These are phyloP conservation scores for Flammula alnicola DNA, from an alignment of 1,284 basidiomycete genomes.

Conservation along the genomic window DNA sequence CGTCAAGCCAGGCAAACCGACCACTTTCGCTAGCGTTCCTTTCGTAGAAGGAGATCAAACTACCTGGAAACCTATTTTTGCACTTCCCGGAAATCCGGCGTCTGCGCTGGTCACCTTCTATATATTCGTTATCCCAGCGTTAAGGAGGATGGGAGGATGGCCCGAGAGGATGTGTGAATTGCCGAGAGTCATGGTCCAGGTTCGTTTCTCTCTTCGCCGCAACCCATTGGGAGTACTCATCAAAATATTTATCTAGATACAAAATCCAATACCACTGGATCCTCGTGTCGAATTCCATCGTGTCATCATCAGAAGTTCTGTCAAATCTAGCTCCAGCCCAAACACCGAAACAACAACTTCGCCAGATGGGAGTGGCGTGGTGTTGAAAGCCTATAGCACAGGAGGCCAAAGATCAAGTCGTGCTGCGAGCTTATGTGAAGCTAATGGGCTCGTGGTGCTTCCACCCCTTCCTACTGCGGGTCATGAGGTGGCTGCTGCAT, in stretches of 20 bases:
- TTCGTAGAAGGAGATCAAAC: conserved; percentile 22
- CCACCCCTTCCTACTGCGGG: conserved; percentile 44
- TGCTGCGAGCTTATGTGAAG: conserved; percentile 76
- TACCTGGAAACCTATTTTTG: conserved; percentile 70
- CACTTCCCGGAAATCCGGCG: conserved; percentile 88
- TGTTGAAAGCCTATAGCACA: conserved; percentile 74
- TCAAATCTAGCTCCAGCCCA: no score
- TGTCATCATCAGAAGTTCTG: conserved; percentile 54
- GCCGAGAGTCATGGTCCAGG: conserved; percentile 70
- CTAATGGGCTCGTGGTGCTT: conserved; percentile 78
- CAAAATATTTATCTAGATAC: conserved; percentile 46
- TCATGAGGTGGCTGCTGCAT: conserved; percentile 28
- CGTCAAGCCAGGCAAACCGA: conserved; percentile 81
- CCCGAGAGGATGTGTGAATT: conserved; percentile 57
- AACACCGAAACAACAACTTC: no score
- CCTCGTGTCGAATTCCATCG: conserved; percentile 84
- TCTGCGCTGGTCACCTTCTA: conserved; percentile 89
- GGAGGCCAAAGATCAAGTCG: conserved; percentile 86
- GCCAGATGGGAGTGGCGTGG: conserved; percentile 16
- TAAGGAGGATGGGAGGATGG: conserved; percentile 78
- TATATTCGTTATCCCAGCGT: conserved; percentile 82
- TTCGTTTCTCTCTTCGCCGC: conserved; percentile 34
- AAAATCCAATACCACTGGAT: conserved; percentile 68
- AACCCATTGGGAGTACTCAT: not conserved
- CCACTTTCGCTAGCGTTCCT: conserved; percentile 84